Percentiles rank a stretch among this genome's conserved stretches.
These are phyloP conservation scores for Fusarium devonianum DNA, from an alignment of 2,329 filamentous ascomycete species.

Conservation along the genomic window DNA sequence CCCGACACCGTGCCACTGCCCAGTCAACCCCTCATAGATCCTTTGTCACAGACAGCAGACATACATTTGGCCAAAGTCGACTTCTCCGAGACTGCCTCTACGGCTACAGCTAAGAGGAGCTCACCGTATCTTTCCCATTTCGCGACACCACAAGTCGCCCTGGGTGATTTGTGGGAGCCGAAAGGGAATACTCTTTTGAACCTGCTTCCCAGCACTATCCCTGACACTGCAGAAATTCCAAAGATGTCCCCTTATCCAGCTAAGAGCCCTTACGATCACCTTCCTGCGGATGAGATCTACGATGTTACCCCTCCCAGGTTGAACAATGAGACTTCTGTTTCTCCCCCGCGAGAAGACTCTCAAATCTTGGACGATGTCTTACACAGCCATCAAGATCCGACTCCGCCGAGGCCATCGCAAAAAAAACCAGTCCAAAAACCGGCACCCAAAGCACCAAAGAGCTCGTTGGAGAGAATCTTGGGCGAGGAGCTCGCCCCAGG, in stretches of 20 bases:
- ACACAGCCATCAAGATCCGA: background rate
- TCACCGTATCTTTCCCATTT: constrained; percentile 36
- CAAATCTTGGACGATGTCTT: background rate
- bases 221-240: constrained; percentile 4
- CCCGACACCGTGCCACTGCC: constrained; percentile 45
- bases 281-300: constrained; percentile 41
- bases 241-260: background rate
- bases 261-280: constrained; percentile 20
- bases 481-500: constrained; percentile 4
- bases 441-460: constrained; percentile 3
- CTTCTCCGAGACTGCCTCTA: constrained; percentile 49
- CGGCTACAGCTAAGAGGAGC: constrained; percentile 44
- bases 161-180: constrained; percentile 29
- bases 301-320: constrained; percentile 36
- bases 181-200: constrained; percentile 13
- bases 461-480: constrained; percentile 5
- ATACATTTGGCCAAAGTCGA: constrained; percentile 30
- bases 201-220: background rate
- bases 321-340: background rate
- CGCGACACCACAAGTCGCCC: constrained; percentile 7
- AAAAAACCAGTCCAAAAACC: background rate
- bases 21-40: background rate
- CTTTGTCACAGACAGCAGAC: background rate
- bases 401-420: background rate
- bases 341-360: background rate